Percentiles rank a stretch among this genome's conserved stretches.
Evolutionary conservation across 768 basidiomycete genomes (phyloP).

Genomic region (Pleurotus eryngii): DNA sequence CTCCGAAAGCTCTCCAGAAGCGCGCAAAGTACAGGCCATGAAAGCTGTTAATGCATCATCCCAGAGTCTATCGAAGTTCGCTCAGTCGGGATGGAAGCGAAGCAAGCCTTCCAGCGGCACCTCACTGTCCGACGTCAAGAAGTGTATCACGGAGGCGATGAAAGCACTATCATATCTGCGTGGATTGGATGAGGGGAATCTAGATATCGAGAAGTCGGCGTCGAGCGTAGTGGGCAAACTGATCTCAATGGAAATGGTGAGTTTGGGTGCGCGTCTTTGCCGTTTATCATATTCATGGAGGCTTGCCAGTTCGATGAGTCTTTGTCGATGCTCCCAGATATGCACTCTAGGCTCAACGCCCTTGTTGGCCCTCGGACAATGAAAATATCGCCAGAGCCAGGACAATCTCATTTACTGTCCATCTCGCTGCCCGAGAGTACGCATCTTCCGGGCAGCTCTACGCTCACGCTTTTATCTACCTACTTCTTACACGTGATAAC

Average conservation of each 20-base stretch:
- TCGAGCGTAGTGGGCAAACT: slow-evolving; percentile 66
- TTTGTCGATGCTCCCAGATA: slow-evolving; percentile 38
- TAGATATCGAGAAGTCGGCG: slow-evolving; percentile 75
- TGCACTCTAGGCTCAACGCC: slow-evolving; percentile 39
- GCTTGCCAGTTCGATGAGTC: slow-evolving; percentile 50
- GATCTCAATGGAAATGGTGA: slow-evolving; percentile 65
- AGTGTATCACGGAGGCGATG: slow-evolving; percentile 35
- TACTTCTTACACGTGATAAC: slow-evolving; percentile 56
- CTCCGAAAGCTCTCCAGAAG: slow-evolving; percentile 23
- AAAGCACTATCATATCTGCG: slow-evolving; percentile 48
- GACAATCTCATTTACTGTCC: slow-evolving; percentile 32
- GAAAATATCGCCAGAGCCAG: slow-evolving; percentile 3
- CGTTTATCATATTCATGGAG: not conserved
- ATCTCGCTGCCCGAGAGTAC: slow-evolving; percentile 38
- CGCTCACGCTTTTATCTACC: slow-evolving; percentile 56
- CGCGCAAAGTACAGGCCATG: slow-evolving; percentile 50
- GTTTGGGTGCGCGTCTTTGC: slow-evolving; percentile 22
- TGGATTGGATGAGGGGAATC: slow-evolving; percentile 35
- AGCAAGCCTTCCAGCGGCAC: slow-evolving; percentile 19
- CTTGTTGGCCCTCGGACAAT: slow-evolving; percentile 17
- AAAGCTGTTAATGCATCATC: slow-evolving; percentile 59
- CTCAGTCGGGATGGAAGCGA: slow-evolving; percentile 62
- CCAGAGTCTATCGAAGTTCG: slow-evolving; percentile 47
- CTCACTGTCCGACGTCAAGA: slow-evolving; percentile 25
- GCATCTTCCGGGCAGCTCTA: slow-evolving; percentile 22